Conservation (phyloP, 371 early-diverging fungal genomes). For the Syncephalis fuscata region DNA sequence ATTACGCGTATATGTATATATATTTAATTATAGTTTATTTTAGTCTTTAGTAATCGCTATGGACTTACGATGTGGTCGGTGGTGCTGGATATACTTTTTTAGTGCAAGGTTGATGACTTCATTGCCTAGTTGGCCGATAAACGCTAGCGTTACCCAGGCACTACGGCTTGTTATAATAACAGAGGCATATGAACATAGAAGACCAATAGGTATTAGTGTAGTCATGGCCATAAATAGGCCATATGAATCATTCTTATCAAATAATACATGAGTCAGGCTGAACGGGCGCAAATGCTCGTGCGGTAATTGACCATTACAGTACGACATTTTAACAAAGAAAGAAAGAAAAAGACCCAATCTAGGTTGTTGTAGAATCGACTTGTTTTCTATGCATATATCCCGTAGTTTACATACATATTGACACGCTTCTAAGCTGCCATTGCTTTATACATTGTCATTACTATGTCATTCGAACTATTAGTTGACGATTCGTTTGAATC, state of each 20-base stretch:
- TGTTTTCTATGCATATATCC: too few species aligned
- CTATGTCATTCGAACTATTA: too few species aligned
- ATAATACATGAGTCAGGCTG: slow-evolving; percentile 59
- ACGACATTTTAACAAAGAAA: not conserved
- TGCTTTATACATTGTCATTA: too few species aligned
- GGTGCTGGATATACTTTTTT: slow-evolving; percentile 49
- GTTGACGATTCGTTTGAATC: too few species aligned
- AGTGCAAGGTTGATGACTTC: slow-evolving; percentile 55
- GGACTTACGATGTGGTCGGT: slow-evolving; percentile 55
- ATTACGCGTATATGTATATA: too few species aligned
- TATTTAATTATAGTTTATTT: too few species aligned
- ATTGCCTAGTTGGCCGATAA: slow-evolving; percentile 64
- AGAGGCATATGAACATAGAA: slow-evolving; percentile 64
- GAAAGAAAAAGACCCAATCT: not conserved
- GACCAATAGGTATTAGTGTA: slow-evolving; percentile 60
- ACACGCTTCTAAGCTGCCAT: too few species aligned
- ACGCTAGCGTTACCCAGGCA: slow-evolving; percentile 43
- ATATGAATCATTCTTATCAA: slow-evolving; percentile 29
- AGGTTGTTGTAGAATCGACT: too few species aligned
- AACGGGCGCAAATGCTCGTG: slow-evolving; percentile 14
- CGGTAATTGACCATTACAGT: not conserved
- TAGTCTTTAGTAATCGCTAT: too few species aligned
- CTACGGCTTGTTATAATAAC: slow-evolving; percentile 61
- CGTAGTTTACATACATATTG: too few species aligned
- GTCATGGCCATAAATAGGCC: slow-evolving; percentile 39